Evolutionary conservation across 2,329 filamentous ascomycete genomes (phyloP), one percentile per base, ranked within the genome.

Genomic region (Aschersonia sp.): DNA sequence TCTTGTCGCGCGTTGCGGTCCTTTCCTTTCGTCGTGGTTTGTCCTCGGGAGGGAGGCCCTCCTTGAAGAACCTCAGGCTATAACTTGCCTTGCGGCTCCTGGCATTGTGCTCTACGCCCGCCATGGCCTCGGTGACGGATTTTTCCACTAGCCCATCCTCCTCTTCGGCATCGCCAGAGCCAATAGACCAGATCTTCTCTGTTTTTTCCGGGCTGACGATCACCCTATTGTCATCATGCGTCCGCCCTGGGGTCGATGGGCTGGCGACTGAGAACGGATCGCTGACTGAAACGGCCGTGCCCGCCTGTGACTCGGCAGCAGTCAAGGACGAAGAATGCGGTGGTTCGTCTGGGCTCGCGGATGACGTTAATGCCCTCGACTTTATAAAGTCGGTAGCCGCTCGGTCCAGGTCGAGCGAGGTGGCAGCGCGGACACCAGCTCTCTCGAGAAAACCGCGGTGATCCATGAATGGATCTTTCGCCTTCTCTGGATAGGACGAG

Each of bases 71-170:
- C 2, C 79, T 71, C 49, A 83, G 64, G 53, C 77, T 81, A 60
- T 83, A 79, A 55, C 78, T 83, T 40, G 79, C 75, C 61, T 83
- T 83, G 54, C 79, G 75, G 56, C 79, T 85, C 47, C 79, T 75
- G 43, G 75, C 74, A 57, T 76, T 80, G 55, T 70, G 76, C 55
- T 81, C 78, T n/a, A 74, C 66, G 2, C 78, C 77, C 14, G 75
- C 71, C 57, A 81, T 68, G 31, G 75, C 75, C 52, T 81, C 76
- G 5, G 75, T 69, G 46, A 82, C 75, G n/a, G 77, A 80, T 58
- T 79, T 76, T 54, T 82, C 78, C 6, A 82, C 78, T 53, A 78
- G 68, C 0, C 78, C 78, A 51, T 76, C 70, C 43, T 68, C 67
- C 47, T 72, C 69, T 30, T 66, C 60, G 42, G 69, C 60, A 46